Percentiles rank a stretch among this genome's conserved stretches.
Conservation (phyloP, 176 grass and related monocot genomes). For the Phragmites australis region DNA sequence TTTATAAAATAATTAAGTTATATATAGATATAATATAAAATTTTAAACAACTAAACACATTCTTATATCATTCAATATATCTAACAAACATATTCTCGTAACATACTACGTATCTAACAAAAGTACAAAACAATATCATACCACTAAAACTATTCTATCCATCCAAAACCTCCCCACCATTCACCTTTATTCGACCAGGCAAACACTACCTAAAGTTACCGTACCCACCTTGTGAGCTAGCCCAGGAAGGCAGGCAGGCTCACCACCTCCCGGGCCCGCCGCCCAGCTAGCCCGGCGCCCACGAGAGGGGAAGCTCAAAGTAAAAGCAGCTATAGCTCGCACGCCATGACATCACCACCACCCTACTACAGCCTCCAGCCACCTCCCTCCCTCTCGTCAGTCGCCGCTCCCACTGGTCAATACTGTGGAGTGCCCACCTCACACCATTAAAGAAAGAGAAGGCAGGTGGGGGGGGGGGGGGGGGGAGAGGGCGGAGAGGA, state of each 20-base stretch:
- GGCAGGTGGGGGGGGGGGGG: background rate
- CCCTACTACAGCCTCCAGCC: slow-evolving; percentile 11
- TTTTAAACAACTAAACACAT: too few relatives aligned
- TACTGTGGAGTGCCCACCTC: slow-evolving; percentile 19
- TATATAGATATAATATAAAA: too few relatives aligned
- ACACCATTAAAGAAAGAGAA: slow-evolving; percentile 45
- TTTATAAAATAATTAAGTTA: too few relatives aligned
- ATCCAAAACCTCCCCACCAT: too few relatives aligned
- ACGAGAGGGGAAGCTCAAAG: slow-evolving; percentile 35
- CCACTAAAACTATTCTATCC: too few relatives aligned
- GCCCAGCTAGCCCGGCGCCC: background rate
- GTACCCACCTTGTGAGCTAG: slow-evolving; percentile 68
- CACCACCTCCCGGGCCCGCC: slow-evolving; percentile 23
- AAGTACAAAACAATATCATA: too few relatives aligned
- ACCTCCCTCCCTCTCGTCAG: background rate
- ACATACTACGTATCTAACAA: too few relatives aligned
- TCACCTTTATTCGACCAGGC: too few relatives aligned
- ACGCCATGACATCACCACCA: background rate
- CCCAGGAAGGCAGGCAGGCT: background rate
- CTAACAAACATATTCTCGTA: too few relatives aligned
- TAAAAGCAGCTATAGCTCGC: background rate
- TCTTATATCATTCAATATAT: too few relatives aligned
- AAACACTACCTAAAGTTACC: slow-evolving; percentile 30
- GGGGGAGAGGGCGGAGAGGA: background rate
- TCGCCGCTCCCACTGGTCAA: background rate